phyloP scores from a whole-genome alignment of 345 rosid genomes.

The Linum lewisii region DNA sequence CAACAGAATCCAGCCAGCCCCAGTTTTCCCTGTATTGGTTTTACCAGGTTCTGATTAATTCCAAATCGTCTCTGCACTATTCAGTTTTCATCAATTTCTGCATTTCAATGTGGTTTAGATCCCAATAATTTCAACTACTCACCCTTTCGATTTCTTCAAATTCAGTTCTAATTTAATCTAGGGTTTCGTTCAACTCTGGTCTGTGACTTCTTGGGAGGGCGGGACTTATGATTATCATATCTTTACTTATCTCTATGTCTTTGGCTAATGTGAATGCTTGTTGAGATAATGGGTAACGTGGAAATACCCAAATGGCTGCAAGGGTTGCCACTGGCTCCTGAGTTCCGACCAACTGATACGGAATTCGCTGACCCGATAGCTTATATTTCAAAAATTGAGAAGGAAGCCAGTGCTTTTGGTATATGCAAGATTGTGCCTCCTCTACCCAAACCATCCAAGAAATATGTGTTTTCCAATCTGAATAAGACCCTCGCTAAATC shows the following conservation, averaged over 20 bases:
- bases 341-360: constrained; percentile 86
- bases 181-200: constrained; percentile 27
- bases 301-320: constrained; percentile 90
- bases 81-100: constrained; percentile 4
- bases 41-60: constrained; percentile 29
- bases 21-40: constrained; percentile 4
- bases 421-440: constrained; percentile 97
- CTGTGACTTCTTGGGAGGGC: constrained; percentile 7
- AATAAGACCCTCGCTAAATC: constrained; percentile 68
- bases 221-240: constrained; percentile 8
- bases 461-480: constrained; percentile 67
- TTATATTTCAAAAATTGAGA: constrained; percentile 92
- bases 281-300: constrained; percentile 57
- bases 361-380: constrained; percentile 98
- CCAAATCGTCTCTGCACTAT: not conserved
- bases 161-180: constrained; percentile 19
- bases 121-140: constrained; percentile 2
- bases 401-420: constrained; percentile 86
- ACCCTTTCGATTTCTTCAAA: not conserved
- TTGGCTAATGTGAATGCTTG: constrained; percentile 15
- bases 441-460: constrained; percentile 81
- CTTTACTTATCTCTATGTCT: too few species aligned
- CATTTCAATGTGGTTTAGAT: constrained; percentile 10
- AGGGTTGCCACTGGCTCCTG: constrained; percentile 82
- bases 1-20: not conserved